Percentiles rank a stretch among this genome's conserved stretches.
Conservation (phyloP, 495 filamentous ascomycete species). For the Xylaria castorea region DNA sequence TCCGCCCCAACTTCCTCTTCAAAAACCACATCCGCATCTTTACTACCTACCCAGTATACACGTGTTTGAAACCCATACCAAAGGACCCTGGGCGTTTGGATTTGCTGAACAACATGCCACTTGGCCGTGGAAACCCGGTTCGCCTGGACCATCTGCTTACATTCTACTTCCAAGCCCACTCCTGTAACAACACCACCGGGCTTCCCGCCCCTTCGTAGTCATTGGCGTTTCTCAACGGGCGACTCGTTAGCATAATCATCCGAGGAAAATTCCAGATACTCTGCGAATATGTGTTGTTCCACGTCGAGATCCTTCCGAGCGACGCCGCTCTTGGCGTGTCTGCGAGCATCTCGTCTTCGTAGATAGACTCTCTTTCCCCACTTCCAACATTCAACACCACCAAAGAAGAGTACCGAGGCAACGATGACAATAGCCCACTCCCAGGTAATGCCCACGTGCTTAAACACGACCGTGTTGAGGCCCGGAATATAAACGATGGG, state of each 20-base stretch:
- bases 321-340: slow-evolving; percentile 25
- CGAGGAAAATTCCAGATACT: slow-evolving; percentile 37
- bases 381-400: slow-evolving; percentile 72
- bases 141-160: not conserved
- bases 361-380: slow-evolving; percentile 63
- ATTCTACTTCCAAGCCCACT: not conserved
- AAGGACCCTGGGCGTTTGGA: not conserved
- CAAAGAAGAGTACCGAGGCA: slow-evolving; percentile 65
- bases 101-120: not conserved
- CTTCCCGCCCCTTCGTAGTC: slow-evolving; percentile 53
- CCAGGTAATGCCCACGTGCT: slow-evolving; percentile 73
- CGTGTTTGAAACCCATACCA: not conserved
- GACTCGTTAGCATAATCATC: not conserved
- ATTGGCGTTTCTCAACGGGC: slow-evolving; percentile 38
- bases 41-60: not conserved
- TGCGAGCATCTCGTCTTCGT: slow-evolving; percentile 36
- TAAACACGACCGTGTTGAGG: slow-evolving; percentile 72
- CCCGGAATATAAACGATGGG: slow-evolving; percentile 76
- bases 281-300: slow-evolving; percentile 49
- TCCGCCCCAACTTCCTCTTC: not conserved
- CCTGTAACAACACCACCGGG: slow-evolving; percentile 31
- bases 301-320: slow-evolving; percentile 50
- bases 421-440: slow-evolving; percentile 73
- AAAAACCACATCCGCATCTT: not conserved
- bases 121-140: not conserved